Base-by-base conservation (phyloP, 257 asterid genomes). In the Gentiana macrophylla region DNA sequence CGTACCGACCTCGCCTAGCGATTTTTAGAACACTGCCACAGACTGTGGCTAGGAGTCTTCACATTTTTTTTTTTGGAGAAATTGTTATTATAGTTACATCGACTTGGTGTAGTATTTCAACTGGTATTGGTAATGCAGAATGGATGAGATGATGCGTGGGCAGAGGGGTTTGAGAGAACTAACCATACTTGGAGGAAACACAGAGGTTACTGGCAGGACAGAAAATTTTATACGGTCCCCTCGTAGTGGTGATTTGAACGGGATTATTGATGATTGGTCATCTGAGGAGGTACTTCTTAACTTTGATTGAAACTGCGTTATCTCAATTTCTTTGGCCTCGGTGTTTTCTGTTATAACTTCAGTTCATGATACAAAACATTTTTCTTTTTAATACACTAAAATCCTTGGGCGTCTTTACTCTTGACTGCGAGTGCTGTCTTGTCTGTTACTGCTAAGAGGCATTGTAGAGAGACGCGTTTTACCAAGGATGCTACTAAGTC, bases 131-230 rank as follows among this genome's bases (percentile, higher is more conserved):
- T 68, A 64, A 56, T 73, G 70, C 79, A 91, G 98, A 80, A 86
- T 91, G 94, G 98, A 91, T 52, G 94, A 82, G 75, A 74, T 86
- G 95, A 91, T 91, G 95, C 77, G 86, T 67, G 92, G 83, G 63
- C 79, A 53, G 62, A 67, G 79, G 37, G 92, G 96, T 67, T 78
- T 66, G 66, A 84, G 72, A 69, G 95, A 91, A 73, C 74, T 86
- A 67, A 81, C 80, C 33, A 41, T 75, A 62, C 72, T 86, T 41
- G 78, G 66, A 67, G 92, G 71, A 53, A 74, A 75, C 72, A 68
- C 52, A 56, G 82, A 76, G 59, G 69, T 74, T 62, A 60, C 69
- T 45, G 78, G 80, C 66, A 63, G 66, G 65, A 62, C 62, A 55
- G 83, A 80, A 69, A 77, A 63, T 64, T 64, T 62, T 55, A 56